phyloP scores from a whole-genome alignment of 2,329 filamentous ascomycete genomes.

The Fusarium sp. region DNA sequence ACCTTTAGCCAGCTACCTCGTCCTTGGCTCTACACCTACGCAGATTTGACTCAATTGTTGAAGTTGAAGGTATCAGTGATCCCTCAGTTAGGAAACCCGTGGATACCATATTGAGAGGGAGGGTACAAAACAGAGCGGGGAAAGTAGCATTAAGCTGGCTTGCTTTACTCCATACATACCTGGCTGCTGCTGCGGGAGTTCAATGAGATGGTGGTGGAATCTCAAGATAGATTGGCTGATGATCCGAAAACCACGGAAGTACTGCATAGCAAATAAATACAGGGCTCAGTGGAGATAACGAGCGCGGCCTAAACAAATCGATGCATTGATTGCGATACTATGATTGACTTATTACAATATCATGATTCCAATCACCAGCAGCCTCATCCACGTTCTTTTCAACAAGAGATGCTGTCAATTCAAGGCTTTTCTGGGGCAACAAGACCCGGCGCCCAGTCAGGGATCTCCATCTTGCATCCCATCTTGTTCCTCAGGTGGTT shows the following conservation, averaged over 20 bases:
- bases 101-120: not conserved
- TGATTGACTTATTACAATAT: not conserved
- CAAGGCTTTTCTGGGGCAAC: constrained; percentile 18
- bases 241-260: not conserved
- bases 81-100: not conserved
- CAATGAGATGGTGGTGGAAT: constrained; percentile 10
- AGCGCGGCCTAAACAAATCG: not conserved
- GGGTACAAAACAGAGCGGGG: constrained; percentile 33
- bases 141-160: constrained; percentile 30
- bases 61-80: not conserved
- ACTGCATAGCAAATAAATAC: not conserved
- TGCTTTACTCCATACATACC: not conserved
- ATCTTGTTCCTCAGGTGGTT: not conserved
- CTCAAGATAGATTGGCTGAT: constrained; percentile 10
- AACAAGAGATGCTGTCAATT: constrained; percentile 2
- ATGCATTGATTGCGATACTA: not conserved
- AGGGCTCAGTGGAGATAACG: not conserved
- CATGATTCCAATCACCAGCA: not conserved
- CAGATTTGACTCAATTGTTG: not conserved
- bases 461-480: constrained; percentile 23
- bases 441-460: not conserved
- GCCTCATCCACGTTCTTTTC: not conserved
- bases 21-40: not conserved
- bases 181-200: constrained; percentile 1
- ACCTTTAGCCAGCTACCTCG: not conserved